Base-by-base conservation (phyloP, 2,329 filamentous ascomycete species). In the Cladosporium sp. region DNA sequence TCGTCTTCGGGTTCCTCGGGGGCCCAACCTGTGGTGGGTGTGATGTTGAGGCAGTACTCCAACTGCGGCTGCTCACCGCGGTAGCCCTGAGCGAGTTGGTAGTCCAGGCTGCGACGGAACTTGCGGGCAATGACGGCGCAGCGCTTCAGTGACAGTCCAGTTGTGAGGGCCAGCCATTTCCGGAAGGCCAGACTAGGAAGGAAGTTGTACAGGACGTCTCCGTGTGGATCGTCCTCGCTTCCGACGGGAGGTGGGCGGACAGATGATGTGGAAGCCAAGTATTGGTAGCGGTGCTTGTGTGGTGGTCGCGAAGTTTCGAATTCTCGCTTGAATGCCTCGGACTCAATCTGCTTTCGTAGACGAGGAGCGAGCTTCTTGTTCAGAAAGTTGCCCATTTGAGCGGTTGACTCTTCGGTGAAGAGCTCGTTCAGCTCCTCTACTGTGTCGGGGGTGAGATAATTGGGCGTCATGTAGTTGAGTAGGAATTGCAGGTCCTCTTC, bases 201-300 rank as follows among this genome's bases (percentile, higher is more conserved):
- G 65, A 98, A 86, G 14, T 90, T 86, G 70, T 96, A 88, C 12
- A 97, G 79, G 10, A 99, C 83, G 76, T 96, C 92, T 64, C 89
- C 87, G 67, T 96, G 84, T 0, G 92, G 86, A 83, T 70, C 80
- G 30, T 65, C 21, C 62, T 81, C 60, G 58, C 71, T 70, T 3
- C 67, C 51, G 21, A 44, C 47, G 12, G 57, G 59, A 14, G 71
- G 68, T 34, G 24, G 51, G 18, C 41, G 78, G 71, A 92, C 88
- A 7, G 44, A 44, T 18, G 54, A 15, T 32, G 41, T 41, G 24
- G 55, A 41, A 11, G 52, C 24, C 67, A 92, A 86, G 79, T 95
- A 99, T 2, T 97, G 83, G 77, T 90, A 99, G 15, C 93, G 91
- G 76, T 97, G 93, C 81, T 99, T 99, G 81, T 99, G 93, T 0